Base-by-base conservation (phyloP, 805 yeast genomes). In the Suhomyces tanzawaensis region DNA sequence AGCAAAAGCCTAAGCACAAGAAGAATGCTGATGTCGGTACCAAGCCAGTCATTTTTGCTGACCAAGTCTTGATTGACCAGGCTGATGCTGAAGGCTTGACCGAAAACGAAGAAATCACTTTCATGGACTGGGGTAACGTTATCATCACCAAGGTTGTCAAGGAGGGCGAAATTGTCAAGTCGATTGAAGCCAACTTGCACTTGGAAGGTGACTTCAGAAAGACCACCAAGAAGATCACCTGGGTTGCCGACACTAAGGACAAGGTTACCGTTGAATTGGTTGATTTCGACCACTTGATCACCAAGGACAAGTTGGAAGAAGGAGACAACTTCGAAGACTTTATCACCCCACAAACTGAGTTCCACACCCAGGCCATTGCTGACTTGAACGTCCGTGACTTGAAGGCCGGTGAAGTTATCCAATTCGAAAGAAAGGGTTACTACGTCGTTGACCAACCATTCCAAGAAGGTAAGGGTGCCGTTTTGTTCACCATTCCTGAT, bases 81-180 rank as follows among this genome's bases (percentile, higher is more conserved):
- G 53, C 43, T 8, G 62, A 57, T 34, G 62, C 62, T 13, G 52
- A 45, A 7, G 37, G 49, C 4, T 52, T 57, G 34, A 43, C 47
- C 22, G 62, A 47, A 17, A 56, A 54, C 23, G 62, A 57, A 31
- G 62, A 57, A 40, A 55, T 57, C 31, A 57, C 62, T 19, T 56
- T 57, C 44, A 57, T 57, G 62, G 62, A 57, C 51, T 57, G 62
- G 62, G 62, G 62, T 35, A 57, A 57, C 32, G 62, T 54, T 11
- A 56, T 57, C 38, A 45, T 56, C 36, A 39, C 50, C 41, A 57
- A 53, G 49, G 47, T 57, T 35, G 48, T 44, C 43, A 51, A 43
- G 42, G 52, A 51, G 18, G 60, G 54, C 26, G 53, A 52, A 30
- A 34, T 52, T 16, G 60, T 57, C 32, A 52, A 44, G 45, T 42